Conservation (phyloP, 352 stramenopile species). For the Peronospora belbahrii region DNA sequence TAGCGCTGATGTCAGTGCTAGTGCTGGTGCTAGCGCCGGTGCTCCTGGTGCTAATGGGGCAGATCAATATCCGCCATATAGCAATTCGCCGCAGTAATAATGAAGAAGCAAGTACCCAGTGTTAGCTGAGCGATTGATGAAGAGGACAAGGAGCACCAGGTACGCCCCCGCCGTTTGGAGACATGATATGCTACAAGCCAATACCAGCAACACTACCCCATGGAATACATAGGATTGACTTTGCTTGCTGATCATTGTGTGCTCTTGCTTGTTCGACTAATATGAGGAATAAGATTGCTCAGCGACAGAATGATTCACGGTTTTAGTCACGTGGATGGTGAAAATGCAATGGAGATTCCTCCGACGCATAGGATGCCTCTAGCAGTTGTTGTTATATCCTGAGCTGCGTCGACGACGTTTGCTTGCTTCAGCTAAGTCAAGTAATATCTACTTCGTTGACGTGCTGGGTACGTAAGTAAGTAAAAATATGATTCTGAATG, state of each 20-base stretch:
- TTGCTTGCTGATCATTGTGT: conserved; percentile 25
- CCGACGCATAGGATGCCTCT: not conserved
- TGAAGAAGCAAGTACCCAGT: conserved; percentile 13
- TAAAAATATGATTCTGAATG: not conserved
- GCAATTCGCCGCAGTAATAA: conserved; percentile 27
- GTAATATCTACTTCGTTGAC: not conserved
- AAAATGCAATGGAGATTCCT: not conserved
- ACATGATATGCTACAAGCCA: conserved; percentile 4
- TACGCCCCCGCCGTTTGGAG: conserved; percentile 19
- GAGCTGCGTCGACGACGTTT: conserved; percentile 5
- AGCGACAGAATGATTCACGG: not conserved
- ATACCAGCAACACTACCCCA: conserved; percentile 24
- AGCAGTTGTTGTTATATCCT: not conserved
- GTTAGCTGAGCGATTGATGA: conserved; percentile 4
- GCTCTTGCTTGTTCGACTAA: conserved; percentile 14
- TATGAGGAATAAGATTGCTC: conserved; percentile 1
- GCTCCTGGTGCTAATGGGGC: conserved; percentile 17
- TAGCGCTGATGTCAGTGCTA: conserved; percentile 6
- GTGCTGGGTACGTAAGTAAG: not conserved
- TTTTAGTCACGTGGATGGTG: not conserved
- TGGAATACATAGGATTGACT: conserved; percentile 32
- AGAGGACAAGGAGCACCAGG: conserved; percentile 11
- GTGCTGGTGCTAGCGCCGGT: conserved; percentile 5
- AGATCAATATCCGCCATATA: conserved; percentile 35
- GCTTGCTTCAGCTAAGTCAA: not conserved